Percentiles rank a stretch among this genome's conserved stretches.
phyloP scores from a whole-genome alignment of 176 grass and related monocot species.

The Musa troglodytarum region DNA sequence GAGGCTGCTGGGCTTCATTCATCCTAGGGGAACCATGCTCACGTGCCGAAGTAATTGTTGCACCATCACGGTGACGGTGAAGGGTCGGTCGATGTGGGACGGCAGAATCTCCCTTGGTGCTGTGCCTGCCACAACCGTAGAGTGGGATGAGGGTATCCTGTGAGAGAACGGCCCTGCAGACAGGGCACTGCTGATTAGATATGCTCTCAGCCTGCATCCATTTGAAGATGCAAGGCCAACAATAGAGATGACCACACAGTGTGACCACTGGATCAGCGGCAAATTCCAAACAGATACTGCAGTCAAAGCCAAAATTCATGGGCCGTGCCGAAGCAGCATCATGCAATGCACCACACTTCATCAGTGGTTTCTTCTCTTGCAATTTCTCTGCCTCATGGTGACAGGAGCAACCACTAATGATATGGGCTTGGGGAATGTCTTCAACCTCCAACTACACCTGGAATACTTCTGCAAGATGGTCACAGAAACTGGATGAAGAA shows the following conservation, averaged over 20 bases:
- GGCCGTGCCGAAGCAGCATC: not conserved
- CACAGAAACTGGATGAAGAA: not conserved
- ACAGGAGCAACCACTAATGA: not conserved
- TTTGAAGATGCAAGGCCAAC: slow-evolving; percentile 24
- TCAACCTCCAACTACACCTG: not conserved
- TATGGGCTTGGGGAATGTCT: not conserved
- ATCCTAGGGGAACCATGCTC: not conserved
- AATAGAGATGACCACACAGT: slow-evolving; percentile 21
- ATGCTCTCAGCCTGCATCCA: slow-evolving; percentile 11
- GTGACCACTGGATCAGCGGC: slow-evolving; percentile 6
- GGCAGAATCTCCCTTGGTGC: not conserved
- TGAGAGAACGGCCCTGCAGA: slow-evolving; percentile 14
- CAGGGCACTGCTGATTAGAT: slow-evolving; percentile 5
- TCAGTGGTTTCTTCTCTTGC: not conserved
- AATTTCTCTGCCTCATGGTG: not conserved
- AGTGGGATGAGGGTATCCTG: slow-evolving; percentile 9
- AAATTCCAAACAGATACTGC: slow-evolving; percentile 9
- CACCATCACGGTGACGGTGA: not conserved
- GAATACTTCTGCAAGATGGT: not conserved
- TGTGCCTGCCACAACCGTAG: slow-evolving; percentile 1
- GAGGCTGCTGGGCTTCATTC: not conserved
- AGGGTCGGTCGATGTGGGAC: slow-evolving; percentile 40
- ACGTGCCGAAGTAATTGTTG: too few species aligned
- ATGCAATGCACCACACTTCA: not conserved
- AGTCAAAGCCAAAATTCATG: not conserved